Base-by-base conservation (phyloP, 441 rosid genomes). In the Kokia cookei region DNA sequence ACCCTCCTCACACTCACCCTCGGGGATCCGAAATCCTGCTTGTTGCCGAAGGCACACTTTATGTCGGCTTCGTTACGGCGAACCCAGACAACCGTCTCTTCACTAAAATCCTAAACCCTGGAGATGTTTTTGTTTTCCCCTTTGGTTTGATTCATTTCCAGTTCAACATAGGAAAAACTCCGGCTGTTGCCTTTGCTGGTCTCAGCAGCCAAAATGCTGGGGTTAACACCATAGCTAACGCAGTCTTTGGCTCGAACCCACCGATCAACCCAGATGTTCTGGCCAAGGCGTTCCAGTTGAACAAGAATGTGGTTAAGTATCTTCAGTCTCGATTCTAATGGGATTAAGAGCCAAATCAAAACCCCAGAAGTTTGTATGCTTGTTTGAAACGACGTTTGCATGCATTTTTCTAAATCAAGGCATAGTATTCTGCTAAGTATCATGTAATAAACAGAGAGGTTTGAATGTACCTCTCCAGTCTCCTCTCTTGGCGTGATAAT, bases 141-240 rank as follows among this genome's bases (percentile, higher is more conserved):
- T 3, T 40, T 17, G 50, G 50, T 3, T 1, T 63, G 43, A 37
- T 63, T 40, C 68, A 40, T 24, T 63, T 66, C 40, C 57, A 47
- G 7, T 66, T 45, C 40, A 47, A 66, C 13, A 48, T 47, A 47
- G 57, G 13, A 22, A 24, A 13, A 13, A 47, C 40, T 24, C 2
- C 1, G 1, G 57, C 57, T 0, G 57, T 47, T 12, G 55, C 42
- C n/a, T 19, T 47, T 47, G 40, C 53, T 12, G 57, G 40, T 48
- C 57, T 66, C 12, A 26, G 24, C 71, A 88, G 88, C 51, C 88
- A 84, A 26, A 83, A 86, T 42, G 82, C 88, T 3, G 88, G 86
- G 13, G 76, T 73, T 0, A 82, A 80, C 19, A 78, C 82, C 0
- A 78, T 82, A 8, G 79, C 86, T 7, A 64, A 80, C n/a, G 54